These are phyloP conservation scores for Salvia hispanica DNA, from an alignment of 257 asterid genomes.

Conservation along the genomic window DNA sequence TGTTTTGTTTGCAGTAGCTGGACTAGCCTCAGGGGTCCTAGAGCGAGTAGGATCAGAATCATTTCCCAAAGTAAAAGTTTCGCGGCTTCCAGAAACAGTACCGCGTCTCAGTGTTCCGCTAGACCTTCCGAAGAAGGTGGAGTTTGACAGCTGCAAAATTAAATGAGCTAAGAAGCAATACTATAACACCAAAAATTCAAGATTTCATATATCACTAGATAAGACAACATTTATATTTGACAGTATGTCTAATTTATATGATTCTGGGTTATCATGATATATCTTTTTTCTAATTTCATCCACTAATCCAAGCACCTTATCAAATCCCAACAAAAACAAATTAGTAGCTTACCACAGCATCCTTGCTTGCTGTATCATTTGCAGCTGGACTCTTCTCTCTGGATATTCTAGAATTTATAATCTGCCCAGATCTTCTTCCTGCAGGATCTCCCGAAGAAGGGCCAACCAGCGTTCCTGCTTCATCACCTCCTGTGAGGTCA, in stretches of 20 bases:
- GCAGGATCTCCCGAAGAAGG: constrained; percentile 71
- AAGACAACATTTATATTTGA: too few relatives aligned
- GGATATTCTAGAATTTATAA: constrained; percentile 53
- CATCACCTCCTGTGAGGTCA: constrained; percentile 59
- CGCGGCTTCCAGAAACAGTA: constrained; percentile 68
- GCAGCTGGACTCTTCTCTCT: constrained; percentile 76
- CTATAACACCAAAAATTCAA: too few relatives aligned
- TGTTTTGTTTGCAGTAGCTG: constrained; percentile 56
- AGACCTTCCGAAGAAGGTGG: constrained; percentile 75
- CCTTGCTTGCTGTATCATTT: constrained; percentile 78
- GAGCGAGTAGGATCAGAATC: constrained; percentile 70
- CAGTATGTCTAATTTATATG: too few relatives aligned
- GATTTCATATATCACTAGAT: too few relatives aligned
- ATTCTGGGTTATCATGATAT: not conserved
- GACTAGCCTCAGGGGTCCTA: constrained; percentile 74
- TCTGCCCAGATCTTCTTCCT: constrained; percentile 69
- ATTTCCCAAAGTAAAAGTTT: constrained; percentile 55
- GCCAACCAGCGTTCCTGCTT: constrained; percentile 71
- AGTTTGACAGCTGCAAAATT: constrained; percentile 68
- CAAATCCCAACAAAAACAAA: constrained; percentile 11
- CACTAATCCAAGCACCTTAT: not conserved
- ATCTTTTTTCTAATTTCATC: not conserved
- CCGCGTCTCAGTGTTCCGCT: constrained; percentile 75
- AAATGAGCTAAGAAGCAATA: too few relatives aligned
- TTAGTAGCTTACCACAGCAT: constrained; percentile 67